Evolutionary conservation across 2,329 filamentous ascomycete species (phyloP).

Genomic region (Fusarium praegraminearum): DNA sequence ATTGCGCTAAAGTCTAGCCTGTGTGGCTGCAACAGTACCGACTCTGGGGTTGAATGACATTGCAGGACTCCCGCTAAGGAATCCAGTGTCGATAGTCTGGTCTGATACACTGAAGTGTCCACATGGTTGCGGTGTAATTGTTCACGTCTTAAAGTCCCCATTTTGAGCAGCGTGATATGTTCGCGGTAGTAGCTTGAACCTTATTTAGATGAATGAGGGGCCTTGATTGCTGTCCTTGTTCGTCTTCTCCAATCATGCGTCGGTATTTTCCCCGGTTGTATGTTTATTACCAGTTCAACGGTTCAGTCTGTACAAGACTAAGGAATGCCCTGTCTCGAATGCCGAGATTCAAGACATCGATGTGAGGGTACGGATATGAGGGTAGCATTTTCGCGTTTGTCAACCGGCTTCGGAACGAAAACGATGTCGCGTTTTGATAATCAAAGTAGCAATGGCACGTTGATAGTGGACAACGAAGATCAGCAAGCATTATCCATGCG

Average conservation of each 20-base stretch:
- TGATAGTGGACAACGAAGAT: slow-evolving; percentile 1
- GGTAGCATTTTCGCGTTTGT: slow-evolving; percentile 27
- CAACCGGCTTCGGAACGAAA: slow-evolving; percentile 19
- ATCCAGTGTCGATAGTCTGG: slow-evolving; percentile 4
- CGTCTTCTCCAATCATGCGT: slow-evolving; percentile 40
- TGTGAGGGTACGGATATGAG: slow-evolving; percentile 12
- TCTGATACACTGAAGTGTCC: slow-evolving; percentile 1
- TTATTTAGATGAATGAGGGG: slow-evolving; percentile 40
- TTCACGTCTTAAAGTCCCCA: slow-evolving; percentile 9
- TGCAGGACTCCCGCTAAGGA: neutral
- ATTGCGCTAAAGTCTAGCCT: neutral
- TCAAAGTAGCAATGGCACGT: neutral
- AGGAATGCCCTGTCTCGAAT: slow-evolving; percentile 20
- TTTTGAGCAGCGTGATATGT: slow-evolving; percentile 28
- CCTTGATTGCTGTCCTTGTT: slow-evolving; percentile 23
- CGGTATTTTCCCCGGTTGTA: slow-evolving; percentile 11
- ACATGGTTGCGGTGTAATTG: slow-evolving; percentile 6
- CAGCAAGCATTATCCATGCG: slow-evolving; percentile 11
- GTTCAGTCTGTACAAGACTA: slow-evolving; percentile 22
- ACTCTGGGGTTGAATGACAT: slow-evolving; percentile 15
- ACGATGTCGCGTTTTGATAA: slow-evolving; percentile 10
- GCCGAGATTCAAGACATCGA: slow-evolving; percentile 31
- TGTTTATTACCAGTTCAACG: slow-evolving; percentile 24
- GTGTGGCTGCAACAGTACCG: neutral
- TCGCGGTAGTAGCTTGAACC: slow-evolving; percentile 34